Evolutionary conservation across 2,329 filamentous ascomycete species (phyloP).

Genomic region (Aspergillus candidus): DNA sequence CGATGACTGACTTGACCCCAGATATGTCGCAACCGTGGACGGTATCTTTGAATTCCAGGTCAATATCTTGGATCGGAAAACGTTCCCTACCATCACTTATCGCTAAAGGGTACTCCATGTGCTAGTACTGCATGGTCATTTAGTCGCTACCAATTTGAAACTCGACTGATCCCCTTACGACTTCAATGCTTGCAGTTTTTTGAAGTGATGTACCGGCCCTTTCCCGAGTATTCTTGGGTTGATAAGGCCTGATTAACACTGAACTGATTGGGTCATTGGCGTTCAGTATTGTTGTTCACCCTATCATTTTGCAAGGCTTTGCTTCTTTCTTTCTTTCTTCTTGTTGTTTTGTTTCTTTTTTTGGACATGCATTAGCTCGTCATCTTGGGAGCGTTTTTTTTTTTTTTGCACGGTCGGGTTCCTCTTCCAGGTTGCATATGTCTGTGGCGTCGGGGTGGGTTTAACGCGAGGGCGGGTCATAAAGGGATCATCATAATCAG

Average conservation of each 20-base stretch:
- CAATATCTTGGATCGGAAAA: constrained; percentile 44
- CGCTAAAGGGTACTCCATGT: constrained; percentile 23
- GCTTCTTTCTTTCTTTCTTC: neutral
- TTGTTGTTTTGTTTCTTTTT: neutral
- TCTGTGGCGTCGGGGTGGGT: constrained; percentile 17
- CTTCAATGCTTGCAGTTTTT: neutral
- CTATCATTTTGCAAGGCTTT: neutral
- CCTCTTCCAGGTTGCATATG: constrained; percentile 15
- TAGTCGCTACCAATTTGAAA: no score
- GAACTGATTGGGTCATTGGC: no score
- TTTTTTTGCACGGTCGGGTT: constrained; percentile 6
- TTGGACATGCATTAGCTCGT: neutral
- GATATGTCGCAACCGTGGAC: constrained; percentile 44
- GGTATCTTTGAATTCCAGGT: constrained; percentile 45
- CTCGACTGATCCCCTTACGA: neutral
- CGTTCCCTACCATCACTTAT: constrained; percentile 40
- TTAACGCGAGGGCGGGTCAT: no score
- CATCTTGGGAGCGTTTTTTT: constrained; percentile 4
- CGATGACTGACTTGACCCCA: constrained; percentile 18
- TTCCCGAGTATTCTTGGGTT: neutral
- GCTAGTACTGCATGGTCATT: neutral
- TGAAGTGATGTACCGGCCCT: neutral
- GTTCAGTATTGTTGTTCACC: no score
- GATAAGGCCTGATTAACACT: neutral
- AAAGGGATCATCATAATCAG: no score